Evolutionary conservation across 2,329 filamentous ascomycete species (phyloP).

Genomic region (Macrophomina tecta): DNA sequence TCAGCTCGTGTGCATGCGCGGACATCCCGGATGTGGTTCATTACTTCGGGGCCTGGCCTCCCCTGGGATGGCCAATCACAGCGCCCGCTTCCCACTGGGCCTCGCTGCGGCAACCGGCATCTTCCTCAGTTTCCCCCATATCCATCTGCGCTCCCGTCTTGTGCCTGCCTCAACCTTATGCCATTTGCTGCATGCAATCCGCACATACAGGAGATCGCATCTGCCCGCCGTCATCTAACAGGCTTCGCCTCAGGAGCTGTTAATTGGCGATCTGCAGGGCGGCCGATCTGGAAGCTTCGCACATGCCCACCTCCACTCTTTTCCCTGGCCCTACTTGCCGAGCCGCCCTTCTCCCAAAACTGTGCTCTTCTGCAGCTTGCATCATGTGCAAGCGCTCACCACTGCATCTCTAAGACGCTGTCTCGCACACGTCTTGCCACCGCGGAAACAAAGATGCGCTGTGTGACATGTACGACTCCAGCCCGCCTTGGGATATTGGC

Average conservation of each 20-base stretch:
- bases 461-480: constrained; percentile 19
- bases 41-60: constrained; percentile 11
- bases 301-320: constrained; percentile 9
- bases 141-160: background rate
- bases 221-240: background rate
- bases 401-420: constrained; percentile 3
- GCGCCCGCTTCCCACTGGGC: background rate
- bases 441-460: constrained; percentile 17
- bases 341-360: background rate
- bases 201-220: constrained; percentile 11
- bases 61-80: background rate
- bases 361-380: constrained; percentile 3
- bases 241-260: background rate
- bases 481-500: constrained; percentile 3
- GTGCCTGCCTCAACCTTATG: constrained; percentile 14
- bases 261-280: constrained; percentile 20
- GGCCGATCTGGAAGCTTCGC: constrained; percentile 26
- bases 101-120: constrained; percentile 12
- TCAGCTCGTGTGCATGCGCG: constrained; percentile 18
- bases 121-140: constrained; percentile 4
- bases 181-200: constrained; percentile 18
- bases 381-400: background rate
- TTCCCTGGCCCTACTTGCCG: background rate
- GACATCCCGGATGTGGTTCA: constrained; percentile 19
- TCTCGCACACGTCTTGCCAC: background rate